Base-by-base conservation (phyloP, 805 yeast species). In the Grigorovia jiainica region DNA sequence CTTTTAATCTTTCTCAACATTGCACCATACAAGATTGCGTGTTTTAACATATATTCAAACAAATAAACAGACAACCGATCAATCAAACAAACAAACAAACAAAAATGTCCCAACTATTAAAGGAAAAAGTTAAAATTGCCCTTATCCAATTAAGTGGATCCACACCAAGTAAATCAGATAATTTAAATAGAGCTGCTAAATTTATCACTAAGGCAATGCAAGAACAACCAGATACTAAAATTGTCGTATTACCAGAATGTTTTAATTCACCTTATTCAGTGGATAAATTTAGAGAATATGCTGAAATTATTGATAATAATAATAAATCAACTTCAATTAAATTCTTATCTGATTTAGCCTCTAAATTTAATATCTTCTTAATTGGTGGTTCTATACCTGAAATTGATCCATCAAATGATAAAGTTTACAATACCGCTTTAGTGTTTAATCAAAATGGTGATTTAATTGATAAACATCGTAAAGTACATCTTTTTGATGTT, bases 381-480 rank as follows among this genome's bases (percentile, higher is more conserved):
- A 74, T 90, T 34, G 97, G 97, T 13, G 98, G 98, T 13, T 86
- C 96, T 1, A 78, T 85, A 50, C 97, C 97, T 1, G 98, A 92
- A 60, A 53, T 72, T 23, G 77, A 70, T 36, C 77, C 71, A 11
- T 66, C 62, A 17, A 76, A 73, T 38, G 69, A 71, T 42, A 76
- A 78, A 49, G 55, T 78, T 23, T 83, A 75, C 72, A 78, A 89
- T 66, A 79, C 94, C 24, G 76, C 85, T 38, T 55, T 86, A 55
- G 71, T 94, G 3, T 90, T 86, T 58, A 63, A 76, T 46, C 81
- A 80, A 2, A 37, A 60, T 2, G 98, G 98, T 3, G 72, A 78
- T 32, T 68, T 89, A 43, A 75, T 90, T 42, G 96, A 87, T 38
- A 84, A 81, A 54, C 97, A 87, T 61, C 75, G 97, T 51, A 90